Conservation (phyloP, 1,284 basidiomycete species). For the Testicularia cyperi region DNA sequence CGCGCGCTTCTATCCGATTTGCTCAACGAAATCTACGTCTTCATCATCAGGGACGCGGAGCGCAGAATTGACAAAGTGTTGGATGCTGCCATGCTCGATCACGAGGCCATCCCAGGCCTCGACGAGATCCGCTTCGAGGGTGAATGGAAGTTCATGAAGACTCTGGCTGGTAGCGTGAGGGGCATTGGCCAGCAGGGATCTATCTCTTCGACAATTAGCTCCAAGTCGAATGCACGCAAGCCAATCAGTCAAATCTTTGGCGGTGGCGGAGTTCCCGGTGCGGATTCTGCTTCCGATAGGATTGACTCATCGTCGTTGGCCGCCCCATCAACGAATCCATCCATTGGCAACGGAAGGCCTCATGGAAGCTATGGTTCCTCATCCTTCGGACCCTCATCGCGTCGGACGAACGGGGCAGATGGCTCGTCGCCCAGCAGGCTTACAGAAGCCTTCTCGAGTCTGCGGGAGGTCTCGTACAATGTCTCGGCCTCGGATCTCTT, state of each 20-base stretch:
- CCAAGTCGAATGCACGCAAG: constrained; percentile 28
- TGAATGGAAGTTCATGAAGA: constrained; percentile 70
- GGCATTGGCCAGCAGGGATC: constrained; percentile 20
- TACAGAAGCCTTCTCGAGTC: constrained; percentile 14
- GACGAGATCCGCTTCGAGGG: constrained; percentile 88
- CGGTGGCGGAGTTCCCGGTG: not conserved
- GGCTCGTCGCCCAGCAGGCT: constrained; percentile 14
- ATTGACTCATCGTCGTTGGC: constrained; percentile 2
- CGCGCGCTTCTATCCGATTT: constrained; percentile 63
- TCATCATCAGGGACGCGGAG: constrained; percentile 90
- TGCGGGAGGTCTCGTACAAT: constrained; percentile 34
- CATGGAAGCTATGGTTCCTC: constrained; percentile 9
- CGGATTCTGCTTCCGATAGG: not conserved
- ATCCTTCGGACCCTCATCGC: constrained; percentile 13
- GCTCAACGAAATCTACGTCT: constrained; percentile 88
- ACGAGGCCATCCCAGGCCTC: constrained; percentile 73
- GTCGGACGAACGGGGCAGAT: constrained; percentile 5
- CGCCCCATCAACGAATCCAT: constrained; percentile 11
- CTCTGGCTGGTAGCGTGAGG: constrained; percentile 49
- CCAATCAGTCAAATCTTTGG: constrained; percentile 46
- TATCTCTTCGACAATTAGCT: constrained; percentile 12
- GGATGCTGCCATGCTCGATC: constrained; percentile 80
- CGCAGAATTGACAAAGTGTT: constrained; percentile 82
- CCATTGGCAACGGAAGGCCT: constrained; percentile 21
- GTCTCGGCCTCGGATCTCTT: constrained; percentile 35